A percentile compares a stretch with the other conserved stretches of the same genome.
Evolutionary conservation across 352 stramenopile genomes (phyloP).

Genomic region (Phytophthora colocasiae): DNA sequence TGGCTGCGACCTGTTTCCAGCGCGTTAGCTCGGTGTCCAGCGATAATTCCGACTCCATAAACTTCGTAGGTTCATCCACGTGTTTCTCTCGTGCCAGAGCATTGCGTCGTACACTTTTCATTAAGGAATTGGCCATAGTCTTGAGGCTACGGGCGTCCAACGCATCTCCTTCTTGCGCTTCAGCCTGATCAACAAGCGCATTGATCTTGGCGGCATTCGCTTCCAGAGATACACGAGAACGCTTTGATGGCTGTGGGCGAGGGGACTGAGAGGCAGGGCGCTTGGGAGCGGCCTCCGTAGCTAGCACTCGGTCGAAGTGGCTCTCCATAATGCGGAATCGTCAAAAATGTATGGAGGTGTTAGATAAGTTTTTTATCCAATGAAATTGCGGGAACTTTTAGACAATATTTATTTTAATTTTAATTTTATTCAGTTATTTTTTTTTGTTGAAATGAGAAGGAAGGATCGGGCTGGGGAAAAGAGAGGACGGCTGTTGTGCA

Average conservation of each 20-base stretch:
- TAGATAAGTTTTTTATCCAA: not conserved
- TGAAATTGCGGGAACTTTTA: not conserved
- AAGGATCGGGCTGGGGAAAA: slow-evolving; percentile 22
- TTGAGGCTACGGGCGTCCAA: slow-evolving; percentile 81
- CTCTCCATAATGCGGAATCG: slow-evolving; percentile 47
- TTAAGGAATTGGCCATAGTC: slow-evolving; percentile 66
- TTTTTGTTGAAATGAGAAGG: slow-evolving; percentile 2
- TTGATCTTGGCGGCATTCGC: slow-evolving; percentile 42
- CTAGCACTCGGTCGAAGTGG: slow-evolving; percentile 71
- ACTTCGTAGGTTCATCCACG: slow-evolving; percentile 75
- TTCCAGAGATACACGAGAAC: slow-evolving; percentile 21
- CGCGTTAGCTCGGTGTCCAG: slow-evolving; percentile 61
- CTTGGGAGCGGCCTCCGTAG: slow-evolving; percentile 35
- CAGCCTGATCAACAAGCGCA: slow-evolving; percentile 50
- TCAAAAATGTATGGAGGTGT: slow-evolving; percentile 9
- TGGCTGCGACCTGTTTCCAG: slow-evolving; percentile 67
- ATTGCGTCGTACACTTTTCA: slow-evolving; percentile 83
- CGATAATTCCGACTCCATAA: slow-evolving; percentile 86
- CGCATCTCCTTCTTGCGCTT: slow-evolving; percentile 52
- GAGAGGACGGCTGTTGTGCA: slow-evolving; percentile 21
- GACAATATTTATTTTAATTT: too few relatives aligned
- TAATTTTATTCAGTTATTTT: not conserved
- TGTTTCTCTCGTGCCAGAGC: slow-evolving; percentile 84
- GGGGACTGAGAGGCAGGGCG: slow-evolving; percentile 16
- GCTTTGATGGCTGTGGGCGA: slow-evolving; percentile 12